Evolutionary conservation across 2,329 filamentous ascomycete species (phyloP).

Genomic region (Fusarium coffeatum): DNA sequence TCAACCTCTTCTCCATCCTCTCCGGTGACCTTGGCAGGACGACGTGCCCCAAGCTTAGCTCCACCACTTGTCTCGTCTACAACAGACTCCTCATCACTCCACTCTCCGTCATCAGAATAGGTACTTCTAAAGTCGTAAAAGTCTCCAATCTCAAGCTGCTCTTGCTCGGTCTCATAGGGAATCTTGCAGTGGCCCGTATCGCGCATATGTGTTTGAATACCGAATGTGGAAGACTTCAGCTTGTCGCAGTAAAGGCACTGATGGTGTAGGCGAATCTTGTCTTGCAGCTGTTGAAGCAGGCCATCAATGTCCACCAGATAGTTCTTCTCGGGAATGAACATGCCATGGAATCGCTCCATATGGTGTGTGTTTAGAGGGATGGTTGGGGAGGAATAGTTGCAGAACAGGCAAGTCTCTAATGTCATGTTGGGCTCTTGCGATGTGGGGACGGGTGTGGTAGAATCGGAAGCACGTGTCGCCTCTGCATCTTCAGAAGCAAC

Average conservation of each 20-base stretch:
- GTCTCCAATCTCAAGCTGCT: constrained; percentile 93
- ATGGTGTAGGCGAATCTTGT: constrained; percentile 81
- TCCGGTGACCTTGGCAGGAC: constrained; percentile 63
- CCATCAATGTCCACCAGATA: constrained; percentile 88
- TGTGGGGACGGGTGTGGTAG: constrained; percentile 54
- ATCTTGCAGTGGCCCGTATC: constrained; percentile 98
- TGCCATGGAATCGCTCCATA: constrained; percentile 93
- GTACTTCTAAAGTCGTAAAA: constrained; percentile 98
- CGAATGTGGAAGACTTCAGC: constrained; percentile 79
- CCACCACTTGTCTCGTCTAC: constrained; percentile 63
- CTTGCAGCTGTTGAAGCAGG: constrained; percentile 79
- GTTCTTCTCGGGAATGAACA: constrained; percentile 92
- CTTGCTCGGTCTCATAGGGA: constrained; percentile 86
- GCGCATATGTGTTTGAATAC: constrained; percentile 95
- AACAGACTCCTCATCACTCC: constrained; percentile 64
- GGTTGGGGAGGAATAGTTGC: constrained; percentile 84
- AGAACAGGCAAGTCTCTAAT: constrained; percentile 82
- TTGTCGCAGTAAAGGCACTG: constrained; percentile 93
- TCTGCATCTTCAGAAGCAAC: constrained; percentile 58
- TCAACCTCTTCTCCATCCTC: constrained; percentile 62
- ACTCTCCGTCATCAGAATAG: constrained; percentile 84
- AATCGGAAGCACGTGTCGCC: constrained; percentile 58
- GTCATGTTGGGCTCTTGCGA: constrained; percentile 55
- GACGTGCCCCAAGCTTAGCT: constrained; percentile 75
- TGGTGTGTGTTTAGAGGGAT: constrained; percentile 82